Base-by-base conservation (phyloP, 345 rosid genomes). In the Dipteronia sinensis region DNA sequence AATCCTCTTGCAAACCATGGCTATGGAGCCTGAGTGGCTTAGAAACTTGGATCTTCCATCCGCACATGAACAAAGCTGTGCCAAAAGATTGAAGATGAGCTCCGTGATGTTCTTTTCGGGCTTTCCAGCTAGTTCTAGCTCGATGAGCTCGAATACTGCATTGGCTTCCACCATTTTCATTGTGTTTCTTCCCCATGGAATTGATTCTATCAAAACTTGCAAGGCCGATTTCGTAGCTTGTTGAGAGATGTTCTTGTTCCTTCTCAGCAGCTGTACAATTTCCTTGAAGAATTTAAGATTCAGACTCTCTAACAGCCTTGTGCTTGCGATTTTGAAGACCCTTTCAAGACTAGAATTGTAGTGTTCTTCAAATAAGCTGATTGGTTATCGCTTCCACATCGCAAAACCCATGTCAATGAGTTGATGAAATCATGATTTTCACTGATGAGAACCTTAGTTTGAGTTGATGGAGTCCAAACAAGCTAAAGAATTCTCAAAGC, bases 1-100 rank as follows among this genome's bases (percentile, higher is more conserved):
- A 2, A 81, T 83, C 73, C 90, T 79, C 74, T 88, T 88, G 0
- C 89, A 62, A 20, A 88, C 38, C 90, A 90, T 79, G 0, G 92
- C 94, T 2, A 86, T 74, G 20, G 86, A 76, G 1, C 89, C 92
- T 0, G 88, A 86, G 25, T 90, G 92, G 7, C 66, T 40, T 7
- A 87, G 71, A 27, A 90, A 72, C 75, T 81, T 74, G 1, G 47
- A 84, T 78, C 92, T 78, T n/a, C 94, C 92, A 0, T 82, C 88
- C 1, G 89, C 90, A 5, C 85, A 77, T 0, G 85, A 82, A 42
- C 92, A 87, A 42, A 87, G 75, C 17, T 82, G 79, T 7, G 88
- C 86, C 56, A 90, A 44, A 2, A 90, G 85, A 62, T 80, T 74
- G 51, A 90, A 77, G 25, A 77, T 77, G 16, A 86, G 83, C 73